Base-by-base conservation (phyloP, 768 basidiomycete species). In the Exidia glandulosa region DNA sequence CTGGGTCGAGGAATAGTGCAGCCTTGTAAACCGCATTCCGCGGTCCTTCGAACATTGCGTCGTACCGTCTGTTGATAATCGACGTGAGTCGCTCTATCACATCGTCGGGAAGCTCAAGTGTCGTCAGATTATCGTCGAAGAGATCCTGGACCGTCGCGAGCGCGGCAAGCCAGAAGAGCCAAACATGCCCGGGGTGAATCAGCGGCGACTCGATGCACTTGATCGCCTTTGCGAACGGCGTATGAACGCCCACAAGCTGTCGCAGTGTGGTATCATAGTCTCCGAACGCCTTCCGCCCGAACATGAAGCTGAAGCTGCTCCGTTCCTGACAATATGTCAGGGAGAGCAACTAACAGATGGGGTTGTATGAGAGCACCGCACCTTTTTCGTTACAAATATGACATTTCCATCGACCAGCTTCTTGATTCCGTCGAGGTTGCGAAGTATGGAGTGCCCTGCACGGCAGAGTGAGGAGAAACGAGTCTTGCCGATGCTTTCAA, bases 111-210 rank as follows among this genome's bases (percentile, higher is more conserved):
- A 45, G 16, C 12, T 19, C 41, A 5, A 45, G 41, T 6, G 5
- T 23, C 12, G 9, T 19, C 12, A 5, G 16, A 19, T 45, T 45
- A 19, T 10, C 9, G 12, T 13, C 41, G 0, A n/a, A n/a, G 34
- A 68, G 59, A 3, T 67, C 50, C 30, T 65, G 62, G 25, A 71
- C 48, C 3, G 62, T 32, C 2, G 68, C 66, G 2, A 72, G 32
- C 13, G 72, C 57, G 2, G 72, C 74, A 9, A 75, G 67, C 72
- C 72, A 74, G 55, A 73, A 74, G 2, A 71, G 60, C 58, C 69
- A 74, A 10, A 74, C 68, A 62, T 74, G 68, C 9, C 67, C 73
- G 0, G 67, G 63, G 5, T 60, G 71, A 0, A 67, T 48, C 3
- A 63, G 36, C 9, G 63, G 58, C 0, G 72, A 71, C 59, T 75